phyloP scores from a whole-genome alignment of 129 eudicot species.

The Chrysanthemum makinoi region DNA sequence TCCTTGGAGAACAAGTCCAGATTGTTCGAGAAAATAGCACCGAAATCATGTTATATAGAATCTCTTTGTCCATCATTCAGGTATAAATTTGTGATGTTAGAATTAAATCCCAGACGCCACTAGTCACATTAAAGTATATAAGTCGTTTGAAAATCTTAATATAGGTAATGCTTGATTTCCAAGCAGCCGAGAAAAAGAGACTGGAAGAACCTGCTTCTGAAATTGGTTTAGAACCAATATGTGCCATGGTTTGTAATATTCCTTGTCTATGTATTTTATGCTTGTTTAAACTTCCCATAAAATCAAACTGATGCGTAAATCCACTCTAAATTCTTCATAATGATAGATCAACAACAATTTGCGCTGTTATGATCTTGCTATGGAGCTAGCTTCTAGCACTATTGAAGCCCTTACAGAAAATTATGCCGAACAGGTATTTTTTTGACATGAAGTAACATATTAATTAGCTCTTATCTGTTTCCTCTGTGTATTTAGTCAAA shows the following conservation, averaged over 20 bases:
- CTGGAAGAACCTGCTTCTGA: constrained; percentile 97
- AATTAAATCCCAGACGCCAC: not conserved
- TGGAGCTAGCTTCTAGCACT: constrained; percentile 94
- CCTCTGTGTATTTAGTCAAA: not conserved
- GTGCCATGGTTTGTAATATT: constrained; percentile 78
- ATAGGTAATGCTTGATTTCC: constrained; percentile 97
- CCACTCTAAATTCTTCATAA: constrained; percentile 13
- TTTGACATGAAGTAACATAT: constrained; percentile 5
- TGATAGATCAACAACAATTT: constrained; percentile 86
- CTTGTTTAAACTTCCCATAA: constrained; percentile 13
- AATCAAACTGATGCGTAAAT: not conserved
- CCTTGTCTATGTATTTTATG: not conserved
- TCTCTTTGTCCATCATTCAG: constrained; percentile 93
- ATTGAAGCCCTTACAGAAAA: constrained; percentile 86
- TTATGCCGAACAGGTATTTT: constrained; percentile 86
- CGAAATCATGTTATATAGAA: constrained; percentile 92
- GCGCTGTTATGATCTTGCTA: constrained; percentile 94
- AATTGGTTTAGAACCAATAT: constrained; percentile 87
- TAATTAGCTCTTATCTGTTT: not conserved
- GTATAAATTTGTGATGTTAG: constrained; percentile 31
- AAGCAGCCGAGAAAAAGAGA: constrained; percentile 86
- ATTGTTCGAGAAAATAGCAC: constrained; percentile 97
- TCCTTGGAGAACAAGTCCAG: constrained; percentile 96
- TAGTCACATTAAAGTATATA: not conserved
- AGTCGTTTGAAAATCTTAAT: constrained; percentile 10